A percentile compares a stretch with the other conserved stretches of the same genome.
Conservation (phyloP, 805 yeast species). For the Zygosaccharomyces bisporus region DNA sequence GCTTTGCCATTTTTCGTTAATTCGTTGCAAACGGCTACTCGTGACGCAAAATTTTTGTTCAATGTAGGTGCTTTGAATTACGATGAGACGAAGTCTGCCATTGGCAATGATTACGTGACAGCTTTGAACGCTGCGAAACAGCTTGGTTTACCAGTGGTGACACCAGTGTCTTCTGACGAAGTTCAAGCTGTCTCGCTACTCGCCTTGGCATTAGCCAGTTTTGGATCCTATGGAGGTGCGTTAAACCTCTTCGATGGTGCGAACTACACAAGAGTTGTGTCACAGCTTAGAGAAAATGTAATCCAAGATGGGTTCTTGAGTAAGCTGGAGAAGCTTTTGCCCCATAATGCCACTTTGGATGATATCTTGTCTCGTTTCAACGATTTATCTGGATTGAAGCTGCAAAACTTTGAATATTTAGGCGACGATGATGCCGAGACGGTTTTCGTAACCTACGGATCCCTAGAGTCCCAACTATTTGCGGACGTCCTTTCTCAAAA, state of each 20-base stretch:
- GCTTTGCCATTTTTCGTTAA: slow-evolving; percentile 68
- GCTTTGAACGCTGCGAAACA: slow-evolving; percentile 60
- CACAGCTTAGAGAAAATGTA: slow-evolving; percentile 17
- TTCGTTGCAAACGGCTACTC: slow-evolving; percentile 41
- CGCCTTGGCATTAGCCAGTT: slow-evolving; percentile 57
- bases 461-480: slow-evolving; percentile 58
- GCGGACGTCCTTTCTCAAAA: slow-evolving; percentile 40
- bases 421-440: slow-evolving; percentile 63
- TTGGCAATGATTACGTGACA: slow-evolving; percentile 60
- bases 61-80: slow-evolving; percentile 76
- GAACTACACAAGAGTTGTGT: slow-evolving; percentile 34
- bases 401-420: slow-evolving; percentile 45
- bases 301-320: slow-evolving; percentile 15
- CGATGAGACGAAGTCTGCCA: slow-evolving; percentile 47
- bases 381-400: slow-evolving; percentile 23
- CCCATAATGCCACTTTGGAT: slow-evolving; percentile 22
- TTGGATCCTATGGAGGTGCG: slow-evolving; percentile 41
- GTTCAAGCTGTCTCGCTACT: slow-evolving; percentile 64
- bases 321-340: slow-evolving; percentile 13
- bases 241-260: slow-evolving; percentile 81
- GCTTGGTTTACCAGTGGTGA: slow-evolving; percentile 62
- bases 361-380: slow-evolving; percentile 30
- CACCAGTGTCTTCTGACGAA: slow-evolving; percentile 61
- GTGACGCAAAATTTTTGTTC: slow-evolving; percentile 56
- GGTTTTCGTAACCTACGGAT: slow-evolving; percentile 80